phyloP scores from a whole-genome alignment of 192 early-diverging fungal genomes.

The Allomyces macrogynus region DNA sequence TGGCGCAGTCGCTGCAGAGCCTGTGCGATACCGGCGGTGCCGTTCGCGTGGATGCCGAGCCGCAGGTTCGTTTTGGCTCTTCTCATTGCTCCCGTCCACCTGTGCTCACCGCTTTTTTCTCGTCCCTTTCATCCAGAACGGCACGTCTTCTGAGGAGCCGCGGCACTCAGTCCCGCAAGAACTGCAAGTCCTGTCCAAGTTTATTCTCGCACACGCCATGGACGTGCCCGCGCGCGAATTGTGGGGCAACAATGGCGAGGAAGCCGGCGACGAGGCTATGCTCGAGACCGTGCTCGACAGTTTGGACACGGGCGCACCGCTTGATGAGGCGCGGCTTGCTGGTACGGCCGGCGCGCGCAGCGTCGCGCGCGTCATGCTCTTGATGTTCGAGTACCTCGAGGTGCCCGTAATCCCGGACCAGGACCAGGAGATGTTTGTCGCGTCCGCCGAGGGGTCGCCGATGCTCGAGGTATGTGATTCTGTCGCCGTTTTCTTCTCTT shows the following conservation, averaged over 20 bases:
- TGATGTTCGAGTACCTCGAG: background rate
- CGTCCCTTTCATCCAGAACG: too few species aligned
- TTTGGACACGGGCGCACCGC: background rate
- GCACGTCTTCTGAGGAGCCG: background rate
- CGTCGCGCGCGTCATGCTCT: background rate
- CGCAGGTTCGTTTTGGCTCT: too few species aligned
- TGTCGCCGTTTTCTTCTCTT: background rate
- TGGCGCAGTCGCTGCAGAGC: slow-evolving; percentile 46
- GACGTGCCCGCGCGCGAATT: background rate
- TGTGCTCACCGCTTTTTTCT: background rate
- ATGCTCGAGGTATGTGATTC: too few species aligned
- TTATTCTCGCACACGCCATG: background rate
- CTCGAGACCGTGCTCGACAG: background rate
- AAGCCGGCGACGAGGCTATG: background rate
- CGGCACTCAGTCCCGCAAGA: background rate
- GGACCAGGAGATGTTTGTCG: background rate
- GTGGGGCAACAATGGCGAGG: background rate
- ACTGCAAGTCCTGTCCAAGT: background rate
- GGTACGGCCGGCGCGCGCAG: background rate
- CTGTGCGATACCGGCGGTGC: slow-evolving; percentile 11
- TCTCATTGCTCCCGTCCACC: too few species aligned
- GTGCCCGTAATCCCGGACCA: background rate
- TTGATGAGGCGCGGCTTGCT: background rate
- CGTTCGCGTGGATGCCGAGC: too few species aligned
- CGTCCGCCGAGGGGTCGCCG: background rate